Percentiles rank a stretch among this genome's conserved stretches.
phyloP scores from a whole-genome alignment of 2,329 filamentous ascomycete genomes.

The Aspergillus novoparasiticus region DNA sequence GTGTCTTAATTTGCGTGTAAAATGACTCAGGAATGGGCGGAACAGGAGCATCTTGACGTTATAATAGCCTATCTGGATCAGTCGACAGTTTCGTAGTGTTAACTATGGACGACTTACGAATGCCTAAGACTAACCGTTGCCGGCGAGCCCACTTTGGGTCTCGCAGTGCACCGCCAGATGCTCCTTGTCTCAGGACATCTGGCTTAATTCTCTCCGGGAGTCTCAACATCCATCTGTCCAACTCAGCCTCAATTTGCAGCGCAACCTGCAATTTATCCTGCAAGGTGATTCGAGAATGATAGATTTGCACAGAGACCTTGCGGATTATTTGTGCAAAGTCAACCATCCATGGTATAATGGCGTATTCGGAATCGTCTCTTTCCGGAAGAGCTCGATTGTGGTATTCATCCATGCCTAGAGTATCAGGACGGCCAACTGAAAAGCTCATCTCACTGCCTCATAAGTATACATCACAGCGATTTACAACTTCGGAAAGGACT shows the following conservation, averaged over 20 bases:
- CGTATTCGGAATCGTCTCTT: conserved; percentile 38
- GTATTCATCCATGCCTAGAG: conserved; percentile 52
- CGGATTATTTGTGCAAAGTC: conserved; percentile 45
- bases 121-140: conserved; percentile 42
- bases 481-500: conserved; percentile 4
- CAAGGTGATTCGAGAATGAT: conserved; percentile 37
- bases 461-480: conserved; percentile 5
- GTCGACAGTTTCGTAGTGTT: background rate
- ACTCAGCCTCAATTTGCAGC: conserved; percentile 39
- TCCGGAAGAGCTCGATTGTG: conserved; percentile 48
- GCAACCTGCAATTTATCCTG: conserved; percentile 39
- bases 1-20: conserved; percentile 31
- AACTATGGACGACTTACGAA: conserved; percentile 32
- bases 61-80: conserved; percentile 34
- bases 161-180: conserved; percentile 30
- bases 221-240: conserved; percentile 39
- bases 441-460: conserved; percentile 49
- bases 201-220: conserved; percentile 37
- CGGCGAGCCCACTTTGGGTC: conserved; percentile 43
- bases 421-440: conserved; percentile 52
- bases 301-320: conserved; percentile 44
- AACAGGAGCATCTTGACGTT: conserved; percentile 46
- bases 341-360: conserved; percentile 46
- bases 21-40: conserved; percentile 38
- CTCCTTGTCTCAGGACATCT: conserved; percentile 25